Percentiles rank a stretch among this genome's conserved stretches.
These are phyloP conservation scores for Irpex sp. DNA, from an alignment of 1,284 basidiomycete species.

Conservation along the genomic window DNA sequence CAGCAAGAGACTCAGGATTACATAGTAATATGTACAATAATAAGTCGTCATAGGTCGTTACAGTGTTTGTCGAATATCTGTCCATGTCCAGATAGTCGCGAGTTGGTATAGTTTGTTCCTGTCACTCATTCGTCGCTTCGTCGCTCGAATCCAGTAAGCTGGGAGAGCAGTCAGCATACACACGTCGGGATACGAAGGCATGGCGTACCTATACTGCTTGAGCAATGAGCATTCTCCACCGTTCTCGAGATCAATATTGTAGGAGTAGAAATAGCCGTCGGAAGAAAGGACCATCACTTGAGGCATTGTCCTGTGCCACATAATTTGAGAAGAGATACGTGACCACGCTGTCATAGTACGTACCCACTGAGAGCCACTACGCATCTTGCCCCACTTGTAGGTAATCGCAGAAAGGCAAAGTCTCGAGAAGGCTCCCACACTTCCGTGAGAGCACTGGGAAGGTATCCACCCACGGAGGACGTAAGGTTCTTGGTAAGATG, in stretches of 20 bases:
- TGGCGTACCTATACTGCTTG: constrained; percentile 81
- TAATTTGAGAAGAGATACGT: not conserved
- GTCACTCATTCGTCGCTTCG: constrained; percentile 19
- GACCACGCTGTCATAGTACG: constrained; percentile 27
- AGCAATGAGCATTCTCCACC: constrained; percentile 94
- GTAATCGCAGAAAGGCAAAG: constrained; percentile 90
- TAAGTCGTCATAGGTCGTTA: not conserved
- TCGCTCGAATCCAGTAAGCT: constrained; percentile 20
- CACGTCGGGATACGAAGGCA: not conserved
- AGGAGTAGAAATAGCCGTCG: constrained; percentile 94
- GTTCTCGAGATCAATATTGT: constrained; percentile 93
- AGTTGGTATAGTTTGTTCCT: not conserved
- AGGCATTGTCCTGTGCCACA: constrained; percentile 71
- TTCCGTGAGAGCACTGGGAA: constrained; percentile 89
- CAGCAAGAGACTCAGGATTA: not conserved
- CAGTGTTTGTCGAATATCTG: not conserved
- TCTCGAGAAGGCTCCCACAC: constrained; percentile 97
- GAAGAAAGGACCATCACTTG: constrained; percentile 97
- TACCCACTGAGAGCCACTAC: constrained; percentile 86
- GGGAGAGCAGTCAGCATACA: not conserved
- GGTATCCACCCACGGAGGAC: constrained; percentile 83
- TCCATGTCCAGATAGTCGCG: not conserved
- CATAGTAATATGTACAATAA: constrained; percentile 1
- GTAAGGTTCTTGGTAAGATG: constrained; percentile 80
- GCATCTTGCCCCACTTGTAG: constrained; percentile 75